These are phyloP conservation scores for Annulohypoxylon truncatum DNA, from an alignment of 2,329 filamentous ascomycete species.

Conservation along the genomic window DNA sequence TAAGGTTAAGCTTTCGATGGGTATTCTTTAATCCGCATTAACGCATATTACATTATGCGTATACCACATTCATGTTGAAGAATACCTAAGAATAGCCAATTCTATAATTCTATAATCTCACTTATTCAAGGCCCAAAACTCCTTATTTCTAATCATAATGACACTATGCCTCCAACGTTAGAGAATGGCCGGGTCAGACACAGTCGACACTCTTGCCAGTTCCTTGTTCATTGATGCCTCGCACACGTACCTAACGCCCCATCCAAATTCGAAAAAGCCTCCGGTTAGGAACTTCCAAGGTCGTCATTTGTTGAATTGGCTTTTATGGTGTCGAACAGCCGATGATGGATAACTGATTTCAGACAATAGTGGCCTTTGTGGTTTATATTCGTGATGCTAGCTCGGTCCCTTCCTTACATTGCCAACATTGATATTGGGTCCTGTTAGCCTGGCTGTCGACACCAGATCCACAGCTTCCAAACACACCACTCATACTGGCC, in stretches of 20 bases:
- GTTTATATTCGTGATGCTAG: conserved; percentile 33
- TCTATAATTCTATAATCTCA: background rate
- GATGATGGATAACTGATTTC: background rate
- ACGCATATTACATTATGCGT: conserved; percentile 13
- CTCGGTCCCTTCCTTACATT: conserved; percentile 49
- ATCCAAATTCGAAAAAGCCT: conserved; percentile 1
- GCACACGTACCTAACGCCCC: background rate
- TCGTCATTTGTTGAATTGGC: background rate
- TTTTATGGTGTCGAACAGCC: background rate
- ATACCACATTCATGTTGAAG: background rate
- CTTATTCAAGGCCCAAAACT: background rate
- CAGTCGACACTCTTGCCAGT: background rate
- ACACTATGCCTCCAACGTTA: background rate
- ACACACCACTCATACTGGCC: conserved; percentile 51
- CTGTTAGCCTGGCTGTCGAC: conserved; percentile 48
- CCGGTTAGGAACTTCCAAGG: background rate
- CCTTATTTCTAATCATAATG: background rate
- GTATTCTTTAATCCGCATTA: background rate
- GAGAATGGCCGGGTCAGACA: background rate
- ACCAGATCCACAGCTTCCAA: conserved; percentile 55
- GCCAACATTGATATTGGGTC: conserved; percentile 53
- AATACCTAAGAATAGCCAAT: background rate
- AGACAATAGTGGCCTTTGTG: background rate
- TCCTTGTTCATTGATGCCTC: background rate
- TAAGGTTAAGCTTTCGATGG: background rate